Percentiles rank a stretch among this genome's conserved stretches.
phyloP scores from a whole-genome alignment of 495 filamentous ascomycete species.

The Aspergillus homomorphus region DNA sequence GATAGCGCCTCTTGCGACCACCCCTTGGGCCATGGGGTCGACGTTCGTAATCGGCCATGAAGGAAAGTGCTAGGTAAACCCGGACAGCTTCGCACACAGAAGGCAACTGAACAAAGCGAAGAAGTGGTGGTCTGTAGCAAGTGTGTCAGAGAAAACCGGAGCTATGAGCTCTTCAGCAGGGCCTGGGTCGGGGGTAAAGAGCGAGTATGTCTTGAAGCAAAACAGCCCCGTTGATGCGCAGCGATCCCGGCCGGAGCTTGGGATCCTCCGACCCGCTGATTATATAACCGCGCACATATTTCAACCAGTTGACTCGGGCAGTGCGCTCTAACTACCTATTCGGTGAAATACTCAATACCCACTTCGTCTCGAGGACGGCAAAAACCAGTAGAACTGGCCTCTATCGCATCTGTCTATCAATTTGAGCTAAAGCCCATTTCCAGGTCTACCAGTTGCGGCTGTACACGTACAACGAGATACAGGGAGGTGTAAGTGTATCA shows the following conservation, averaged over 20 bases:
- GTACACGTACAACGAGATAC: neutral
- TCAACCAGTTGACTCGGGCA: neutral
- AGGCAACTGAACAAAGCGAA: neutral
- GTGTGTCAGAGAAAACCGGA: constrained; percentile 2
- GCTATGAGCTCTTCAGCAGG: constrained; percentile 7
- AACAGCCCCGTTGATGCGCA: constrained; percentile 18
- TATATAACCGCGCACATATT: constrained; percentile 13
- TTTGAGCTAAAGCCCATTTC: too few species aligned
- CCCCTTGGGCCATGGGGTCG: constrained; percentile 56
- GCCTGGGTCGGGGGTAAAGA: constrained; percentile 1
- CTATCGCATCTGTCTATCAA: too few species aligned
- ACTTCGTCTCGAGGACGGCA: too few species aligned
- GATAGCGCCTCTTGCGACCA: constrained; percentile 63
- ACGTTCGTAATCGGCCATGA: constrained; percentile 74
- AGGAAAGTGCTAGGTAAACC: neutral
- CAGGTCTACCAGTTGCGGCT: too few species aligned
- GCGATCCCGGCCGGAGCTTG: constrained; percentile 10
- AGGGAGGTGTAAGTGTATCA: neutral
- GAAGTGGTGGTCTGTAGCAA: too few species aligned
- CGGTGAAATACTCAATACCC: too few species aligned
- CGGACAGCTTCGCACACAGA: neutral
- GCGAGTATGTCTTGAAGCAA: constrained; percentile 17
- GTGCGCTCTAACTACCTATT: too few species aligned
- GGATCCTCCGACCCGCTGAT: constrained; percentile 24
- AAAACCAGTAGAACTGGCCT: too few species aligned